These are phyloP conservation scores for Candida bentonensis DNA, from an alignment of 805 yeast genomes.

Conservation along the genomic window DNA sequence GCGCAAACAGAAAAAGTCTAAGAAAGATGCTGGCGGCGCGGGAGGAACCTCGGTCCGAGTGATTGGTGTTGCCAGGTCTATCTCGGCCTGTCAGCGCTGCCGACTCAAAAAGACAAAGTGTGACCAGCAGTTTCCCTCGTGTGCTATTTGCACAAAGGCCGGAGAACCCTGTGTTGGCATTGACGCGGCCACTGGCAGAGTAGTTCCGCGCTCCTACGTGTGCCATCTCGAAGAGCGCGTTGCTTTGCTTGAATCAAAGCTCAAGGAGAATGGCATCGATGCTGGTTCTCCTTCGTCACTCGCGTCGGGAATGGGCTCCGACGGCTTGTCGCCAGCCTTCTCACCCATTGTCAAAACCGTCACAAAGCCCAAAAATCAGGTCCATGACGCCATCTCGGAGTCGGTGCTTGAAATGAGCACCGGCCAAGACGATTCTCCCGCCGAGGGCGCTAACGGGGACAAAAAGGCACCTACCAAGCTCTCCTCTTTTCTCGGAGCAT, in stretches of 20 bases:
- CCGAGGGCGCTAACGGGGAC: background rate
- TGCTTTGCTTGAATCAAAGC: slow-evolving; percentile 36
- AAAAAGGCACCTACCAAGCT: slow-evolving; percentile 3
- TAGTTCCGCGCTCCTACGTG: slow-evolving; percentile 61
- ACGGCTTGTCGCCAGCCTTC: slow-evolving; percentile 2
- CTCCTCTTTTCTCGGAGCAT: slow-evolving; percentile 18
- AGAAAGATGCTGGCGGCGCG: no score
- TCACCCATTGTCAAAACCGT: background rate
- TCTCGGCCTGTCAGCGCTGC: slow-evolving; percentile 80
- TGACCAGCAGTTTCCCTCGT: slow-evolving; percentile 54
- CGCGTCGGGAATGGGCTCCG: slow-evolving; percentile 3
- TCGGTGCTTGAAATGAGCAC: background rate
- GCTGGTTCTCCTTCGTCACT: slow-evolving; percentile 11
- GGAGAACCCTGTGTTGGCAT: slow-evolving; percentile 65
- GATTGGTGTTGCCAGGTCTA: slow-evolving; percentile 27
- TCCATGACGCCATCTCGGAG: background rate
- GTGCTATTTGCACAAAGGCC: slow-evolving; percentile 48
- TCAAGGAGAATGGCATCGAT: slow-evolving; percentile 29
- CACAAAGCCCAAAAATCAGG: background rate
- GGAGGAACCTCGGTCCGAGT: background rate
- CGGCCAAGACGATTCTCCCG: background rate
- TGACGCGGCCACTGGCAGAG: slow-evolving; percentile 82
- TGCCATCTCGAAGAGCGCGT: slow-evolving; percentile 57
- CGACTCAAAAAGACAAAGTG: slow-evolving; percentile 53
- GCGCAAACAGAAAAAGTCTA: no score